phyloP scores from a whole-genome alignment of 495 filamentous ascomycete species.

The Cenococcum geophilum region DNA sequence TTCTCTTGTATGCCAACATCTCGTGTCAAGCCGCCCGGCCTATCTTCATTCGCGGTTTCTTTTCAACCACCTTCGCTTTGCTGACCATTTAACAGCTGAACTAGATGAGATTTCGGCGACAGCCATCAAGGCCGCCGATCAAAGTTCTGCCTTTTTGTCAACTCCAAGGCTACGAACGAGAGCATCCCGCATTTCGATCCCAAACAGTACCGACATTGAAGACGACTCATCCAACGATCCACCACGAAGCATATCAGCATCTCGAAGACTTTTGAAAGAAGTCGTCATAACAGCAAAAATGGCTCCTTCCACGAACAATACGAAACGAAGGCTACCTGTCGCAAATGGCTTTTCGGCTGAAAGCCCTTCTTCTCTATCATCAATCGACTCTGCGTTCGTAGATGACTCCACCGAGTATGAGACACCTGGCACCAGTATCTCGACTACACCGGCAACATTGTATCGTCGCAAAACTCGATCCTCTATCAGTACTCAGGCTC shows the following conservation, averaged over 20 bases:
- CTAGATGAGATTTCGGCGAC: not conserved
- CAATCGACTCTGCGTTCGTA: constrained; percentile 34
- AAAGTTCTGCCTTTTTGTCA: not conserved
- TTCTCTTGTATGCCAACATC: not conserved
- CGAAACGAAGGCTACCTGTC: constrained; percentile 1
- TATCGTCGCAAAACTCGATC: constrained; percentile 31
- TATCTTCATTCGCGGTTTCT: not conserved
- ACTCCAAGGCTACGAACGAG: not conserved
- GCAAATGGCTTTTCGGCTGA: constrained; percentile 7
- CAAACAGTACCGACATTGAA: constrained; percentile 18
- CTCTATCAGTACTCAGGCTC: constrained; percentile 22
- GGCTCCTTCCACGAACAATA: constrained; percentile 7
- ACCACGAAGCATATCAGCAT: constrained; percentile 1
- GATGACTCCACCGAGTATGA: constrained; percentile 56
- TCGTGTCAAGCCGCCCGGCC: not conserved
- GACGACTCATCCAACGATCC: constrained; percentile 2
- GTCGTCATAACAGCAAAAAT: constrained; percentile 18
- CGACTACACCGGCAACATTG: constrained; percentile 49
- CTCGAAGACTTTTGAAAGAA: constrained; percentile 19
- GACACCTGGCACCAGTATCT: constrained; percentile 72
- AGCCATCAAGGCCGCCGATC: not conserved
- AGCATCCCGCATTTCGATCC: constrained; percentile 18
- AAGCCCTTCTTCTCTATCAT: constrained; percentile 22
- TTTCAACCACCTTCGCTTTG: not conserved
- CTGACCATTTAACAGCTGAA: not conserved